phyloP scores from a whole-genome alignment of 257 asterid genomes.

The Petunia axillaris region DNA sequence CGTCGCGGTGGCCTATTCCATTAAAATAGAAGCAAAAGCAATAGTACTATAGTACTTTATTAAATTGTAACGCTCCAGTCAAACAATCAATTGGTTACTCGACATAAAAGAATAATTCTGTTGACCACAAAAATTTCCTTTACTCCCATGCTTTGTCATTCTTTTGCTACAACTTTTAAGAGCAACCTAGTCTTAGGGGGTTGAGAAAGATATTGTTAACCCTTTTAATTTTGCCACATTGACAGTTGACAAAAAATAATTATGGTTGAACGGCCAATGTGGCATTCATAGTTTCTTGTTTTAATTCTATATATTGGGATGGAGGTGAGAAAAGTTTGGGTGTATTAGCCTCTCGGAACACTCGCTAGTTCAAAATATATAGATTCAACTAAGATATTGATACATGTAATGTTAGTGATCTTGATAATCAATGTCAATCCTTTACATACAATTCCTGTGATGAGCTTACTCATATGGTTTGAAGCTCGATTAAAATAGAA shows the following conservation, averaged over 20 bases:
- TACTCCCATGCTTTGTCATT: conserved; percentile 13
- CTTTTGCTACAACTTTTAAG: background rate
- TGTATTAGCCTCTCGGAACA: no score
- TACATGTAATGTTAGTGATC: no score
- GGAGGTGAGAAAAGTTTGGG: background rate
- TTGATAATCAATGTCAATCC: no score
- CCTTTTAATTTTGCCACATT: conserved; percentile 18
- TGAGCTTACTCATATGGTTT: no score
- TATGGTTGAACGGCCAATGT: background rate
- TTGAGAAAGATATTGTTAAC: background rate
- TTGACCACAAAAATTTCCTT: background rate
- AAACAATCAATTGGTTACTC: conserved; percentile 12
- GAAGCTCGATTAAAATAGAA: no score
- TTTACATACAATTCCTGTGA: no score
- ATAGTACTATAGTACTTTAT: background rate
- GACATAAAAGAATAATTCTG: background rate
- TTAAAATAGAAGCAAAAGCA: conserved; percentile 4
- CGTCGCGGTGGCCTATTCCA: background rate
- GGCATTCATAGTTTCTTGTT: background rate
- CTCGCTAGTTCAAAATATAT: no score
- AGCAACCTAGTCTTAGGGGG: background rate
- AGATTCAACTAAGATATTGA: no score
- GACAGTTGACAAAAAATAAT: background rate
- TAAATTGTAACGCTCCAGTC: background rate
- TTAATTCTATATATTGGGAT: background rate